Conservation (phyloP, 2,329 filamentous ascomycete genomes). For the Colletotrichum sp. region DNA sequence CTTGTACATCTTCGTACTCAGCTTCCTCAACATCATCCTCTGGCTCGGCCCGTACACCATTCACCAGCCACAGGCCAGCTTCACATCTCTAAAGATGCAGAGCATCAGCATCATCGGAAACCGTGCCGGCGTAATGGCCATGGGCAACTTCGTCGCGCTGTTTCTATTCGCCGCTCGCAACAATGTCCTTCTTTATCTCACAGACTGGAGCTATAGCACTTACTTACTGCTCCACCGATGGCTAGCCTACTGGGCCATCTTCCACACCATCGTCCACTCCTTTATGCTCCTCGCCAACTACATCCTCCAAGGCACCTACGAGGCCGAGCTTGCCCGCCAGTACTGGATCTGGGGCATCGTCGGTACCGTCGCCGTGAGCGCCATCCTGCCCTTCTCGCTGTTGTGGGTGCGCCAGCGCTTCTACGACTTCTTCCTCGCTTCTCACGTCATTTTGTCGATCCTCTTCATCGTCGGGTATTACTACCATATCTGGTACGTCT, state of each 20-base stretch:
- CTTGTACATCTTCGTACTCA: slow-evolving; percentile 35
- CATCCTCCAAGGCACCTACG: not conserved
- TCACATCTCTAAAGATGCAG: slow-evolving; percentile 26
- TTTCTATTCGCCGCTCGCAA: slow-evolving; percentile 9
- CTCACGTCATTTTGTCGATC: slow-evolving; percentile 23
- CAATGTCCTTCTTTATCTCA: not conserved
- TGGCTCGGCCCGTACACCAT: slow-evolving; percentile 33
- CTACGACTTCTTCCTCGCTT: slow-evolving; percentile 28
- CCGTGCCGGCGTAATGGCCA: slow-evolving; percentile 7
- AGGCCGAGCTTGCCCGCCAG: not conserved
- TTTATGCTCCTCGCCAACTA: slow-evolving; percentile 9
- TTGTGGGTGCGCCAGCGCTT: slow-evolving; percentile 23
- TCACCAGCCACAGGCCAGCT: slow-evolving; percentile 32
- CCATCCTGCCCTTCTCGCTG: slow-evolving; percentile 21
- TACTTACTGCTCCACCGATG: slow-evolving; percentile 15
- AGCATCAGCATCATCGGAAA: slow-evolving; percentile 33
- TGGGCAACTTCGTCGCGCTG: slow-evolving; percentile 8
- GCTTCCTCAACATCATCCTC: slow-evolving; percentile 38
- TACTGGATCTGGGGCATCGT: slow-evolving; percentile 29
- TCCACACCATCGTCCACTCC: slow-evolving; percentile 9
- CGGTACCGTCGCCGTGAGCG: slow-evolving; percentile 4
- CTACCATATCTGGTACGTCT: slow-evolving; percentile 27
- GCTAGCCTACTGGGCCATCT: slow-evolving; percentile 4
- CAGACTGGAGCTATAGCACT: slow-evolving; percentile 9
- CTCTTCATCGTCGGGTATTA: slow-evolving; percentile 26